phyloP scores from a whole-genome alignment of 1,284 basidiomycete genomes.

The Malassezia brasiliensis region DNA sequence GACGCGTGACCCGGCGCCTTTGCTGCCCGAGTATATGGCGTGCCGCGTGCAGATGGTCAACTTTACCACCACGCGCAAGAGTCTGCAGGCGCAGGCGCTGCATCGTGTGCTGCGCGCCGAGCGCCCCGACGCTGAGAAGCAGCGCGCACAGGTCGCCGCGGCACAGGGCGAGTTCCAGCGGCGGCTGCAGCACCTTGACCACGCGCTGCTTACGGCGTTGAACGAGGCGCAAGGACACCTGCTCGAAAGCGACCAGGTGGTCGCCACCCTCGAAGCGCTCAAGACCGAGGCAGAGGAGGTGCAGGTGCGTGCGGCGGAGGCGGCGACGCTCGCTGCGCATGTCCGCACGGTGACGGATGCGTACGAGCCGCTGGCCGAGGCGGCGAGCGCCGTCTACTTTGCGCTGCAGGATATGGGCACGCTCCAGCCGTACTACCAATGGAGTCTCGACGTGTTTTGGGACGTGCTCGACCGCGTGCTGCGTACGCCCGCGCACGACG shows the following conservation, averaged over 20 bases:
- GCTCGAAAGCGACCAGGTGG: constrained; percentile 97
- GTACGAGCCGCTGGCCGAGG: constrained; percentile 87
- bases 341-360: constrained; percentile 90
- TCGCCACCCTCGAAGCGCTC: constrained; percentile 88
- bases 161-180: constrained; percentile 95
- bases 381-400: constrained; percentile 95
- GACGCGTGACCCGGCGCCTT: constrained; percentile 89
- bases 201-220: constrained; percentile 82
- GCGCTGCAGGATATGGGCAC: constrained; percentile 86
- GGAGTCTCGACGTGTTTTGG: constrained; percentile 93
- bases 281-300: constrained; percentile 96
- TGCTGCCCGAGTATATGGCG: constrained; percentile 96
- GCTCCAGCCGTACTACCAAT: constrained; percentile 97
- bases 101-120: constrained; percentile 96
- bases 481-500: constrained; percentile 56
- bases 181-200: constrained; percentile 82
- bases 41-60: constrained; percentile 98
- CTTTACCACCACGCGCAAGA: constrained; percentile 98
- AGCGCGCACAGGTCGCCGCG: constrained; percentile 96
- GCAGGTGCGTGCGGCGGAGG: constrained; percentile 91
- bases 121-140: constrained; percentile 89
- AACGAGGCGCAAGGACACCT: constrained; percentile 97
- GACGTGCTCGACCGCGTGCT: constrained; percentile 95
- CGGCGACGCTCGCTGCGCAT: constrained; percentile 87
- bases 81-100: constrained; percentile 92